A percentile compares a stretch with the other conserved stretches of the same genome.
These are phyloP conservation scores for Wickerhamomyces strasburgensis DNA, from an alignment of 805 yeast genomes.

Conservation along the genomic window DNA sequence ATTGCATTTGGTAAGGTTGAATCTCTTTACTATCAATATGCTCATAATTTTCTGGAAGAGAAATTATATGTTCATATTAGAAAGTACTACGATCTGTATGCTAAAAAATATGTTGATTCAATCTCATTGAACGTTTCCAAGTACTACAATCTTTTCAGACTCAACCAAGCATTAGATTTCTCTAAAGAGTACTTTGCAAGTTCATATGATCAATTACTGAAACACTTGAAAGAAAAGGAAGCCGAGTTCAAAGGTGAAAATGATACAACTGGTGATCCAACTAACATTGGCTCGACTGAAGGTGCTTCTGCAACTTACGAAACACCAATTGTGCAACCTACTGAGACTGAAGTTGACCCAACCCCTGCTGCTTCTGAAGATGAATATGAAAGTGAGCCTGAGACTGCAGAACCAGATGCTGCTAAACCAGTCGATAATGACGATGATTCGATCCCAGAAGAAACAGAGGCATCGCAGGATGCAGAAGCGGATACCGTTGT, in stretches of 20 bases:
- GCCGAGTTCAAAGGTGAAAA: conserved; percentile 2
- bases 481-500: conserved; percentile 7
- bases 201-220: conserved; percentile 15
- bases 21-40: conserved; percentile 5
- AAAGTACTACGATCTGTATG: conserved; percentile 6
- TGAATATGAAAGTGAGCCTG: conserved; percentile 4
- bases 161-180: conserved; percentile 15
- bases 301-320: neutral
- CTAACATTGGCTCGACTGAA: neutral
- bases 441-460: conserved; percentile 1
- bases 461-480: conserved; percentile 1
- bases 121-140: conserved; percentile 4
- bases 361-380: conserved; percentile 6
- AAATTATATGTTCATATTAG: conserved; percentile 1
- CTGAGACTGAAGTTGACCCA: conserved; percentile 9
- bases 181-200: conserved; percentile 14
- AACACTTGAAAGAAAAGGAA: conserved; percentile 10
- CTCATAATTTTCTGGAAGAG: conserved; percentile 5
- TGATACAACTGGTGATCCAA: neutral
- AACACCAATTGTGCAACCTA: conserved; percentile 9
- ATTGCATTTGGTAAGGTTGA: conserved; percentile 1
- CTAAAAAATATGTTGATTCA: conserved; percentile 7
- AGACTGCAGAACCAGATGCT: conserved; percentile 6
- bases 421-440: conserved; percentile 5
- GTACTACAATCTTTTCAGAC: conserved; percentile 15